Percentiles rank a stretch among this genome's conserved stretches.
Evolutionary conservation across 139 green algal species (phyloP).

Genomic region (Coccomyxa sp.): DNA sequence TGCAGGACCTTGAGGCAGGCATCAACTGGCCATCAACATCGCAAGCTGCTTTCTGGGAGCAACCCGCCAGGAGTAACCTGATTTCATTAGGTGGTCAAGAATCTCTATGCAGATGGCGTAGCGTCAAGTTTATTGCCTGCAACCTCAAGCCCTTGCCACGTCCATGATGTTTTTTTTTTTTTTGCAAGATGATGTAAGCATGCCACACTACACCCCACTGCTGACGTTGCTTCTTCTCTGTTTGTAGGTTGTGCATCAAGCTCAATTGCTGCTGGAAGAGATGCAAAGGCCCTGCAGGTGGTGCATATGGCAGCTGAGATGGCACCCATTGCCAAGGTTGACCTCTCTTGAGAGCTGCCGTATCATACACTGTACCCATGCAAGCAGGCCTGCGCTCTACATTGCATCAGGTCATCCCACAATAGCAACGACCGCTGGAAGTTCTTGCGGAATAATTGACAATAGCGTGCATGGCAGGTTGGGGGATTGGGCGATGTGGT

Average conservation of each 20-base stretch:
- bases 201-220: background rate
- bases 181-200: background rate
- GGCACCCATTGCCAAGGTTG: conserved; percentile 92
- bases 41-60: conserved; percentile 35
- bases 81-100: background rate
- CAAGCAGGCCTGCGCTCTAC: no score
- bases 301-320: conserved; percentile 93
- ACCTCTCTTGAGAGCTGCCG: background rate
- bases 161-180: background rate
- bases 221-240: background rate
- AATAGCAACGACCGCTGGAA: no score
- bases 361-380: background rate
- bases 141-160: background rate
- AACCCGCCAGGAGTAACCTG: background rate
- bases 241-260: background rate
- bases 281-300: conserved; percentile 56
- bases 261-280: background rate
- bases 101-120: no score
- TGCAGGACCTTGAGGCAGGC: conserved; percentile 22
- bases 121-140: background rate
- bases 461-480: conserved; percentile 38
- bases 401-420: no score
- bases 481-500: conserved; percentile 96
- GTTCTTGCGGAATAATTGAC: no score
- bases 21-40: conserved; percentile 37